Base-by-base conservation (phyloP, 2,329 filamentous ascomycete genomes). In the Mycocentrospora acerina region DNA sequence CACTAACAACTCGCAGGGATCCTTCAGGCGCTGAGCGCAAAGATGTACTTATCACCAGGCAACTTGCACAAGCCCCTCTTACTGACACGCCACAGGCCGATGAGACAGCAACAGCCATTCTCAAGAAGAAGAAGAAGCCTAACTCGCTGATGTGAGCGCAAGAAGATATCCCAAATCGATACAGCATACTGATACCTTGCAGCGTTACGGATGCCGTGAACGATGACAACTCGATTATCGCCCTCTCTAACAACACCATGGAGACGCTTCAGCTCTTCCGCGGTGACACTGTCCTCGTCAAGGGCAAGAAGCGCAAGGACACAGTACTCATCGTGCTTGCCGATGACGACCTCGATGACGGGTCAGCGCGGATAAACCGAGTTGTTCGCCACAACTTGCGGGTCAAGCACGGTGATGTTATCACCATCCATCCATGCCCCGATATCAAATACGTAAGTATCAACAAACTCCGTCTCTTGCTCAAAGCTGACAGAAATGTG, bases 71-170 rank as follows among this genome's bases (percentile, higher is more conserved):
- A 35, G 33, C 29, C 29, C 49, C 39, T 39, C 41, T 46, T 42
- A 56, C 66, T 70, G 48, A 68, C 58, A 49, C 53, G 40, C 54
- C 52, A 52, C 53, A 94, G 84, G 84, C 89, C 62, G 88, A 96
- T 70, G 93, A 95, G 67, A 89, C 85, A 48, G 83, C 93, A 36
- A 98, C 93, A 30, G 93, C 93, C 57, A 98, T 98, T 61, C 82
- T 98, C 64, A 97, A 96, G 79, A 97, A 97, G 82, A 98, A 98
- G 86, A 98, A 98, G 90, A 98, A 98, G 88, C 90, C 90, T 61
- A 98, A 98, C 75, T 94, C 91, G 66, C 75, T 98, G 70, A 95
- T 98, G 90, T 95, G 79, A 70, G 85, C 71, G 58, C 4, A 8
- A 7, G 22, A 3, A 15, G 26, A 17, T 12, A 30, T 2, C 2